Evolutionary conservation across 306 rosid species (phyloP).

Genomic region (Fragaria nilgerrensis): DNA sequence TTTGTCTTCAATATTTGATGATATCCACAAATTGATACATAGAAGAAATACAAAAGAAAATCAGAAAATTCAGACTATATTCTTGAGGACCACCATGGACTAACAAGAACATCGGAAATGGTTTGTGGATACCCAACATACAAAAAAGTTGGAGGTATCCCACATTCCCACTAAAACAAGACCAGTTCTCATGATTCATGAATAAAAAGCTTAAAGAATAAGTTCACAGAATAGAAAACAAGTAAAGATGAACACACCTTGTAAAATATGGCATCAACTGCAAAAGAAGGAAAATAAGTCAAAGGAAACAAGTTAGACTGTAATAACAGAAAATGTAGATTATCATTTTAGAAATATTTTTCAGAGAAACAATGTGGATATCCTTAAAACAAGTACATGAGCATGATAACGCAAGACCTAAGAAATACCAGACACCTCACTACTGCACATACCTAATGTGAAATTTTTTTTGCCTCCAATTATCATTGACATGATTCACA

Average conservation of each 20-base stretch:
- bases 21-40: background rate
- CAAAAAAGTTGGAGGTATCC: background rate
- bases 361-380: background rate
- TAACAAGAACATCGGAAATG: background rate
- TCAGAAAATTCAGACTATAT: background rate
- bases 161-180: background rate
- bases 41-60: background rate
- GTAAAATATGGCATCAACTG: conserved; percentile 68
- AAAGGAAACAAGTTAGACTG: conserved; percentile 26
- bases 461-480: background rate
- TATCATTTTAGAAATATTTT: background rate
- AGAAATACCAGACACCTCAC: background rate
- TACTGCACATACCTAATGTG: background rate
- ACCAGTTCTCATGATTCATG: background rate
- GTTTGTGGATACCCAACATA: background rate
- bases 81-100: background rate
- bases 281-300: conserved; percentile 29
- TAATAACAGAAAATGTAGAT: conserved; percentile 11
- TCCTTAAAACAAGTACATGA: background rate
- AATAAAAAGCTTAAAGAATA: background rate
- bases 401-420: background rate
- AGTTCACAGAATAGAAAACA: background rate
- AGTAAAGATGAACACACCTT: conserved; percentile 50
- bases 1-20: background rate
- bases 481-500: background rate